A percentile compares a stretch with the other conserved stretches of the same genome.
Conservation (phyloP, 768 basidiomycete genomes). For the Collybiopsis confluens region DNA sequence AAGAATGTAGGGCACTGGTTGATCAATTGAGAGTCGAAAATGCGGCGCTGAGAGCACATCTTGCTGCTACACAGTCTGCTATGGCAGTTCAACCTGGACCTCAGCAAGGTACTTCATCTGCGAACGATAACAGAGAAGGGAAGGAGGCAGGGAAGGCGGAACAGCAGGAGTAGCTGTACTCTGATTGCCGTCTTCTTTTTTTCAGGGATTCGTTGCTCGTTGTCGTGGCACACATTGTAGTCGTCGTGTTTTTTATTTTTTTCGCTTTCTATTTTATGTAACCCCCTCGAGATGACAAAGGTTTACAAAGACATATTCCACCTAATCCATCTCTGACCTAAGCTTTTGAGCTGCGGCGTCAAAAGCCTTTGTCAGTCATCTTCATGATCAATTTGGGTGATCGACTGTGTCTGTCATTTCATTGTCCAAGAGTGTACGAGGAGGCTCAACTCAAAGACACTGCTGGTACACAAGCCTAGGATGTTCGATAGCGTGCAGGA, state of each 20-base stretch:
- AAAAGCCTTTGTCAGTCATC: too few relatives aligned
- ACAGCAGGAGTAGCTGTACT: neutral
- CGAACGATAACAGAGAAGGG: neutral
- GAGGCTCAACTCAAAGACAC: slow-evolving; percentile 26
- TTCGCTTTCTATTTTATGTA: too few relatives aligned
- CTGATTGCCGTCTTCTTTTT: neutral
- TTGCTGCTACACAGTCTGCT: slow-evolving; percentile 44
- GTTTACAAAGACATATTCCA: too few relatives aligned
- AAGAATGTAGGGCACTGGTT: slow-evolving; percentile 85
- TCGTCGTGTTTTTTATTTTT: neutral
- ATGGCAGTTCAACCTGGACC: slow-evolving; percentile 12
- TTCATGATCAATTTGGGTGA: too few relatives aligned
- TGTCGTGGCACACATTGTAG: neutral
- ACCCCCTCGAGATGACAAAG: too few relatives aligned
- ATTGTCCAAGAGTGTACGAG: too few relatives aligned
- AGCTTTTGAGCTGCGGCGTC: too few relatives aligned
- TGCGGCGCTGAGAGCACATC: slow-evolving; percentile 67
- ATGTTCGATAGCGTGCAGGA: slow-evolving; percentile 34
- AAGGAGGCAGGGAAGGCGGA: too few relatives aligned
- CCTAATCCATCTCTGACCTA: too few relatives aligned
- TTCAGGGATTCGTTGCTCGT: neutral
- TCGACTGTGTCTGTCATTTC: slow-evolving; percentile 22
- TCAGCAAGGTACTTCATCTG: neutral
- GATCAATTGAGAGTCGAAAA: slow-evolving; percentile 86
- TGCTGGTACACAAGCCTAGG: slow-evolving; percentile 33